phyloP scores from a whole-genome alignment of 1,139 yeast species.

The Debaryomyces fabryi region DNA sequence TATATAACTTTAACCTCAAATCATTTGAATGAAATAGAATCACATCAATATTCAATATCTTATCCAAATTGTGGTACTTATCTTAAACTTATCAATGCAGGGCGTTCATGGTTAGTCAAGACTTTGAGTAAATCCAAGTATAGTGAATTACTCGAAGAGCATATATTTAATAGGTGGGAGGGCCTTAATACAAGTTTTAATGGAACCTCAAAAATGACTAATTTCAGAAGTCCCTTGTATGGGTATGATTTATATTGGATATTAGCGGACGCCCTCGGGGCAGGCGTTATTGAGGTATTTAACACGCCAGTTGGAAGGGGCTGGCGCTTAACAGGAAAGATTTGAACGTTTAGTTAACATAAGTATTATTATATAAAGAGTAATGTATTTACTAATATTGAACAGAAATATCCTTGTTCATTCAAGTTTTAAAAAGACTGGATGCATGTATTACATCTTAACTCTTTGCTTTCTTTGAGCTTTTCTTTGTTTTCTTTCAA shows the following conservation, averaged over 20 bases:
- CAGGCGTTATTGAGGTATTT: conserved; percentile 69
- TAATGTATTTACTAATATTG: conserved; percentile 2
- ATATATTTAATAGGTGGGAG: conserved; percentile 53
- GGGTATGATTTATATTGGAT: conserved; percentile 67
- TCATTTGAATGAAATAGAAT: conserved; percentile 50
- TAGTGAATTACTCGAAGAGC: conserved; percentile 57
- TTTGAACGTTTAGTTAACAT: conserved; percentile 18
- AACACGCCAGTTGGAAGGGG: conserved; percentile 73
- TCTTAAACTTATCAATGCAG: conserved; percentile 49
- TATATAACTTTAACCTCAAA: conserved; percentile 56
- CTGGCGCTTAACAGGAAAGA: conserved; percentile 61
- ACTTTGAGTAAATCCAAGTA: conserved; percentile 45
- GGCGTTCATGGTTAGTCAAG: conserved; percentile 54
- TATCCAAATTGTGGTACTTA: conserved; percentile 66
- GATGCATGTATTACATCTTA: neutral
- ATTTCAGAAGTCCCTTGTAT: conserved; percentile 57
- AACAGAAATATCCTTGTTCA: neutral
- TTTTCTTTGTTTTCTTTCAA: conserved; percentile 42
- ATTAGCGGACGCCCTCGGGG: conserved; percentile 65
- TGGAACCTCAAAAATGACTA: conserved; percentile 39
- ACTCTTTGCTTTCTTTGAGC: conserved; percentile 32
- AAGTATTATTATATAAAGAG: conserved; percentile 1
- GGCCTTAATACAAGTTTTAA: conserved; percentile 26
- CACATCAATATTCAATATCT: conserved; percentile 50
- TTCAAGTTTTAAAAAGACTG: neutral